phyloP scores from a whole-genome alignment of 75 land plant genomes.

The Sequoiadendron giganteum region DNA sequence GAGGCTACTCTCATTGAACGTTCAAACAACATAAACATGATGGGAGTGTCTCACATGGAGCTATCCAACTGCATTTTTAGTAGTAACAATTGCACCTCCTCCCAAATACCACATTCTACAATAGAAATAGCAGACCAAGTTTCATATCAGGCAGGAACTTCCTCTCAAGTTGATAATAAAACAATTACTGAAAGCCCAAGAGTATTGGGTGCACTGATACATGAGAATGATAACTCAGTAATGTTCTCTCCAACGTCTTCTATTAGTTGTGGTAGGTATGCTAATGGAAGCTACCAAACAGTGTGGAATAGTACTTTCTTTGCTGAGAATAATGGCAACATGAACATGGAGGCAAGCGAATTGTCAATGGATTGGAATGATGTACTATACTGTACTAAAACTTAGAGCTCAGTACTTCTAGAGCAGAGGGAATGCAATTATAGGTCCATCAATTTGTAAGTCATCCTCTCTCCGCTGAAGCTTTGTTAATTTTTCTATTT shows the following conservation, averaged over 20 bases:
- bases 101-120: not conserved
- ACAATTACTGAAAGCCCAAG: not conserved
- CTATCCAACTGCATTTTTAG: not conserved
- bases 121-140: not conserved
- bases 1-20: not conserved
- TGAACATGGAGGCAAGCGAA: not conserved
- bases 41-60: not conserved
- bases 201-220: not conserved
- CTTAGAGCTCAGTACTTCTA: not conserved
- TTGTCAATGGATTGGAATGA: not conserved
- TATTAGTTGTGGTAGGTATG: not conserved
- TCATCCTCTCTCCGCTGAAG: not conserved
- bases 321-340: not conserved
- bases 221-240: not conserved
- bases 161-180: not conserved
- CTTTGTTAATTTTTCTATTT: not conserved
- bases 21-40: constrained; percentile 1
- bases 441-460: not conserved
- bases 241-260: not conserved
- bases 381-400: not conserved
- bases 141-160: not conserved
- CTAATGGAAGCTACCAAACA: not conserved
- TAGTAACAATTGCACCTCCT: not conserved
- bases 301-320: not conserved
- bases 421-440: not conserved